Evolutionary conservation across 2,329 filamentous ascomycete species (phyloP), one percentile per base, ranked within the genome.

Genomic region (Camillea tinctor): DNA sequence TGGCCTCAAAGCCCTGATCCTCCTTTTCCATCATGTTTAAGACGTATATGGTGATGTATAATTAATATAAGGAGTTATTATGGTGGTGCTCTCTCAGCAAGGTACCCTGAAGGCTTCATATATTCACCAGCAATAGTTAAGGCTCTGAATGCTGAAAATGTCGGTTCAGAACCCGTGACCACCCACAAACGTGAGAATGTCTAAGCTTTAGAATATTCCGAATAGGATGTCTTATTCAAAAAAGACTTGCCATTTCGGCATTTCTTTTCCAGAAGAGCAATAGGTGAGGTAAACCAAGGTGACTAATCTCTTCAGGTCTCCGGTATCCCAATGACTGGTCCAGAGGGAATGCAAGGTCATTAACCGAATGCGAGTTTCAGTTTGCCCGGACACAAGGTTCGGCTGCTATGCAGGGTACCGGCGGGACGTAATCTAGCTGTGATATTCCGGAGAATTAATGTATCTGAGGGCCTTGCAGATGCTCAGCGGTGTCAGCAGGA

Each of bases 21-120:
- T 69, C 69, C 36, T 65, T 60, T 9, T 69, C 66, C 51, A 23
- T 65, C 66, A 17, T 52, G 19, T 58, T 57, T 11, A 21, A 40
- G 4, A 58, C 58, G 15, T 50, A 36, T n/a, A 56, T 22, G 13
- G 44, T n/a, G 26, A 11, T 30, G 26, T 9, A n/a, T n/a, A 24
- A 26, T 17, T 30, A 11, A 17, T 44, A 13, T 40, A 30, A 13
- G 6, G n/a, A 52, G 53, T 24, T 50, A 59, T 58, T 15, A 26
- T 49, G 57, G 1, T n/a, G 15, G 44, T 56, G 50, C 2, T 48
- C 24, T 9, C 7, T 30, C 7, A 9, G 26, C 26, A 30, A 30
- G 8, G 7, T 30, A 30, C 13, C 13, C 26, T 7, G 26, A 30
- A 30, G 13, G 26, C 7, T 30, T 30, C 7, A 4, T 30, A 11